Evolutionary conservation across 1,284 basidiomycete species (phyloP).

Genomic region (Moniliophthora roreri): DNA sequence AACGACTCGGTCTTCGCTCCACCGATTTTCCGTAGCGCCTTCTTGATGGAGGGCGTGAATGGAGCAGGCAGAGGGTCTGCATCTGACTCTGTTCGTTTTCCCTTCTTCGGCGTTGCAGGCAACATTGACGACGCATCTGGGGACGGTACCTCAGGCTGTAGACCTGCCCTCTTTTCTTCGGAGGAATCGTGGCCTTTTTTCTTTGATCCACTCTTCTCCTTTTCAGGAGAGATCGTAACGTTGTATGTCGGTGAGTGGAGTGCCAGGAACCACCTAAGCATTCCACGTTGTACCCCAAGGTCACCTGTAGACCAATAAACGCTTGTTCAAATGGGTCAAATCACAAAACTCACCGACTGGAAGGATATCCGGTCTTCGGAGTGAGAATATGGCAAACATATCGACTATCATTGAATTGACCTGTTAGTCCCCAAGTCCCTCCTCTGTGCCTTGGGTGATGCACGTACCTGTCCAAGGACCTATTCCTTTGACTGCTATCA

Average conservation of each 20-base stretch:
- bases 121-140: slow-evolving; percentile 13
- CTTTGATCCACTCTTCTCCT: slow-evolving; percentile 38
- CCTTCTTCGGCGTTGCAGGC: slow-evolving; percentile 16
- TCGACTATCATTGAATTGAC: slow-evolving; percentile 47
- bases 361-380: slow-evolving; percentile 80
- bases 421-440: neutral
- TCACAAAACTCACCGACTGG: slow-evolving; percentile 56
- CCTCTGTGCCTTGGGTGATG: neutral
- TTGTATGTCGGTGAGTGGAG: slow-evolving; percentile 55
- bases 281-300: slow-evolving; percentile 78
- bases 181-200: slow-evolving; percentile 19
- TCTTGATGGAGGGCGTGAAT: slow-evolving; percentile 68
- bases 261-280: slow-evolving; percentile 74
- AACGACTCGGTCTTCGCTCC: slow-evolving; percentile 39
- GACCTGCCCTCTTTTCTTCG: slow-evolving; percentile 18
- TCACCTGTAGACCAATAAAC: slow-evolving; percentile 52
- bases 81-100: slow-evolving; percentile 22
- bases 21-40: slow-evolving; percentile 42
- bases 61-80: slow-evolving; percentile 46
- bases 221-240: slow-evolving; percentile 55
- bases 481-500: slow-evolving; percentile 80
- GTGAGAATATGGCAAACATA: slow-evolving; percentile 89
- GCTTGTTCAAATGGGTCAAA: neutral
- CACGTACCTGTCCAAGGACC: slow-evolving; percentile 60
- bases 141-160: slow-evolving; percentile 2